A percentile compares a stretch with the other conserved stretches of the same genome.
Evolutionary conservation across 2,329 filamentous ascomycete species (phyloP).

Genomic region (Aureobasidium zeae): DNA sequence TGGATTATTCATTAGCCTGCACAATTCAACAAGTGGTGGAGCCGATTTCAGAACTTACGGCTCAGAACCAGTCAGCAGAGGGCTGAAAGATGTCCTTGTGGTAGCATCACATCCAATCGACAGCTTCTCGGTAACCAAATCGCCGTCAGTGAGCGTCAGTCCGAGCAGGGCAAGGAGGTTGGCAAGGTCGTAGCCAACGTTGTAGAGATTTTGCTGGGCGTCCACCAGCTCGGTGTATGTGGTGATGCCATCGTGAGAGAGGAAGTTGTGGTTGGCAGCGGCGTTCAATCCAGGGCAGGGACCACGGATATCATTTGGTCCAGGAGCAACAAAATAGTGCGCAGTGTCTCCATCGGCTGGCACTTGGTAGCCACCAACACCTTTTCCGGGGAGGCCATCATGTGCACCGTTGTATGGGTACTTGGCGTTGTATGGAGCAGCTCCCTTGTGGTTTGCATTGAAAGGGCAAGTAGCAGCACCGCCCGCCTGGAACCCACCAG

Average conservation of each 20-base stretch:
- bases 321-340: constrained; percentile 31
- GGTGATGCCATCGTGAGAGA: constrained; percentile 35
- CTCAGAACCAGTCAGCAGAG: constrained; percentile 30
- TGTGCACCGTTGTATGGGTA: constrained; percentile 36
- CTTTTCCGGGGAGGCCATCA: constrained; percentile 34
- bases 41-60: too few species aligned
- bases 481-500: constrained; percentile 22
- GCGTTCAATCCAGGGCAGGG: constrained; percentile 36
- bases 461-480: constrained; percentile 29
- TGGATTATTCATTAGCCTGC: too few species aligned
- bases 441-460: constrained; percentile 33
- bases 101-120: constrained; percentile 40
- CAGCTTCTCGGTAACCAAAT: constrained; percentile 34
- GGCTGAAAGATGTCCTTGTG: constrained; percentile 30
- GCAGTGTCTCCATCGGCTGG: constrained; percentile 35
- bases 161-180: constrained; percentile 33
- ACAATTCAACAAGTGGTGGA: too few species aligned
- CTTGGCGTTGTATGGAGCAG: constrained; percentile 27
- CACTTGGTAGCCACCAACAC: constrained; percentile 36
- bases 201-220: constrained; percentile 39
- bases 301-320: constrained; percentile 33
- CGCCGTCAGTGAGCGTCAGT: constrained; percentile 33
- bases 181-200: constrained; percentile 36
- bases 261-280: constrained; percentile 37
- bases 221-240: constrained; percentile 38